These are phyloP conservation scores for Coccomyxa sp. DNA, from an alignment of 139 green algal genomes.

Conservation along the genomic window DNA sequence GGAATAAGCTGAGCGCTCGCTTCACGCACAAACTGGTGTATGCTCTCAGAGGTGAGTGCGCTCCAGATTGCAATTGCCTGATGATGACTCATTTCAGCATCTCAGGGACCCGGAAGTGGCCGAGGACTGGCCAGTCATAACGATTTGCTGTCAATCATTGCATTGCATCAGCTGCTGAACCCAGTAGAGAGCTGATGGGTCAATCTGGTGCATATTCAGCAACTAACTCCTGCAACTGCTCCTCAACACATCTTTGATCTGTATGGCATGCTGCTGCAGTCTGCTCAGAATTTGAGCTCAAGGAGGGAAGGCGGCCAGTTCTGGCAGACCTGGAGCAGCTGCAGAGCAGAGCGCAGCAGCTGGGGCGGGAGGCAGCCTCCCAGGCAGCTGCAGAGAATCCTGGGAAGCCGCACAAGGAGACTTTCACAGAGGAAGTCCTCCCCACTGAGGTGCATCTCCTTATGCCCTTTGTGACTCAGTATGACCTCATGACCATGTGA, in stretches of 20 bases:
- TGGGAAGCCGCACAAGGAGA: no score
- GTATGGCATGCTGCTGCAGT: no score
- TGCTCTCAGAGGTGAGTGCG: slow-evolving; percentile 23
- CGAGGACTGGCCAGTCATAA: not conserved
- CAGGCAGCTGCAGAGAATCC: no score
- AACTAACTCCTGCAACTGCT: not conserved
- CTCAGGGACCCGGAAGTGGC: not conserved
- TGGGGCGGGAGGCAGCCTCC: no score
- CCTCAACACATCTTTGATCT: no score
- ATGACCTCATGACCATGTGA: no score
- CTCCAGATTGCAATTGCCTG: not conserved
- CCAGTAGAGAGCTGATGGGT: no score
- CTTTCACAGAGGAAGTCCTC: no score
- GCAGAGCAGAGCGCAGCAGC: no score
- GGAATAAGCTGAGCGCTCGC: slow-evolving; percentile 12
- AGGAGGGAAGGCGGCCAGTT: slow-evolving; percentile 12
- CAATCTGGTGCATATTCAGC: no score
- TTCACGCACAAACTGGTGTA: slow-evolving; percentile 29
- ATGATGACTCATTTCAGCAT: not conserved
- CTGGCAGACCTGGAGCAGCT: slow-evolving; percentile 22
- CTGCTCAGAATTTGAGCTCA: slow-evolving; percentile 38
- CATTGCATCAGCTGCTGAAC: not conserved
- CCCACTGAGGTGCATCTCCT: no score
- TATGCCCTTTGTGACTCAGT: no score
- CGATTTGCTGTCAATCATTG: not conserved